Evolutionary conservation across 352 stramenopile species (phyloP), one percentile per base, ranked within the genome.

Genomic region (Peronospora farinosa): DNA sequence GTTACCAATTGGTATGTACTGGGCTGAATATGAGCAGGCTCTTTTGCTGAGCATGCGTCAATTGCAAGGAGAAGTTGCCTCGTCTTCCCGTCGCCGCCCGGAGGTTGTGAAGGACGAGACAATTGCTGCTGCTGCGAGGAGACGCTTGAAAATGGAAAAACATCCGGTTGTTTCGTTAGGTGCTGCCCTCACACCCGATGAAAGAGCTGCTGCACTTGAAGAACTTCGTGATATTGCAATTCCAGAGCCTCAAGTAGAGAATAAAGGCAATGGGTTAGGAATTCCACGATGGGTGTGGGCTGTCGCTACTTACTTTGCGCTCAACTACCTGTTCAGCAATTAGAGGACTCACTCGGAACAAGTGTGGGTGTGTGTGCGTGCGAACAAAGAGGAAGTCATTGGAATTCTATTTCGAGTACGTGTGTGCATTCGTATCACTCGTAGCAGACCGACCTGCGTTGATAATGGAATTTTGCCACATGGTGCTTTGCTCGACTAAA

Each of bases 1-100:
- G 3, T 12, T 64, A 27, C 51, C 11, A 6, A 49, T 43, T 28
- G 21, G 39, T 7, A 2, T 13, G 16, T 48, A 11, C 10, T 49
- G 16, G 41, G 12, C 12, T 37, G 27, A 28, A 30, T 17, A 41
- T n/a, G 7, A 13, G 15, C 41, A 90, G 77, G 75, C 76, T 17
- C 86, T 91, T 65, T 49, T 91, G 42, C 65, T 91, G 10, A 75
- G 70, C 17, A 86, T 91, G 69, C 77, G 80, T 11, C 67, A 88
- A 64, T 66, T 91, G 12, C 78, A 91, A 51, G 80, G 75, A 41
- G 77, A 91, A 40, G 69, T 91, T 25, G 77, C 66, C n/a, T 88
- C 69, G 23, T 74, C 63, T 19, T 66, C 61, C 7, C 71, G 72
- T 54, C 79, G 68, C 38, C 74, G 74, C 7, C 62, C 59, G 7